These are phyloP conservation scores for Hypoxylon sp. DNA, from an alignment of 2,329 filamentous ascomycete genomes.

Conservation along the genomic window DNA sequence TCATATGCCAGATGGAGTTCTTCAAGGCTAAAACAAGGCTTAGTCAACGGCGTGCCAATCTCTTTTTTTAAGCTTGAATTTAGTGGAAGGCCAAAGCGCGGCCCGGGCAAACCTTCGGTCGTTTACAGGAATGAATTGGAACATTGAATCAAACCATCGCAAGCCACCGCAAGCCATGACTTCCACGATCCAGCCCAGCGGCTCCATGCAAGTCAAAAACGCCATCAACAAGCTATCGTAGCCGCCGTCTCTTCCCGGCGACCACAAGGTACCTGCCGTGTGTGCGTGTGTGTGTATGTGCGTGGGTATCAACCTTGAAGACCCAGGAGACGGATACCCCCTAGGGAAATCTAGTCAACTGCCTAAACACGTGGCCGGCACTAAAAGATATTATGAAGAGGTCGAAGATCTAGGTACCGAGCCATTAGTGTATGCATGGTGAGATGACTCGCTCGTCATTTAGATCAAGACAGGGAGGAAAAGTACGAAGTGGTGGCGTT, in stretches of 20 bases:
- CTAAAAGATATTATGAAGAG: conserved; percentile 28
- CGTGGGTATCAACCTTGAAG: conserved; percentile 4
- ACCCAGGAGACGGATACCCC: conserved; percentile 20
- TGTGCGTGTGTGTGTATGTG: background rate
- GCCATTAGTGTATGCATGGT: conserved; percentile 33
- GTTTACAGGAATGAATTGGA: conserved; percentile 47
- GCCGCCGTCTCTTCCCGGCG: conserved; percentile 29
- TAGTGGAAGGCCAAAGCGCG: conserved; percentile 44
- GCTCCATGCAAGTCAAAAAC: conserved; percentile 37
- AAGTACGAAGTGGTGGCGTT: conserved; percentile 22
- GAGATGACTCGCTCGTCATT: conserved; percentile 41
- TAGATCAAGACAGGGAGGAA: conserved; percentile 31
- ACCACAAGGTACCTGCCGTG: conserved; percentile 2
- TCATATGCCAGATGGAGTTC: conserved; percentile 41
- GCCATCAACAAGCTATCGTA: conserved; percentile 28
- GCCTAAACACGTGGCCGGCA: conserved; percentile 43
- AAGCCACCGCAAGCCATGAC: conserved; percentile 39
- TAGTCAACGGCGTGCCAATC: conserved; percentile 46
- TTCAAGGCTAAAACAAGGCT: conserved; percentile 44
- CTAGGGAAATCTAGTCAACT: conserved; percentile 28
- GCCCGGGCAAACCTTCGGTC: conserved; percentile 53
- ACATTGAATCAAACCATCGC: conserved; percentile 49
- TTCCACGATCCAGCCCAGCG: conserved; percentile 35
- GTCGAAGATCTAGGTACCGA: conserved; percentile 38
- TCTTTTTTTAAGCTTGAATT: conserved; percentile 47